Percentiles rank a stretch among this genome's conserved stretches.
These are phyloP conservation scores for Rhizodiscina lignyota DNA, from an alignment of 495 filamentous ascomycete species.

Conservation along the genomic window DNA sequence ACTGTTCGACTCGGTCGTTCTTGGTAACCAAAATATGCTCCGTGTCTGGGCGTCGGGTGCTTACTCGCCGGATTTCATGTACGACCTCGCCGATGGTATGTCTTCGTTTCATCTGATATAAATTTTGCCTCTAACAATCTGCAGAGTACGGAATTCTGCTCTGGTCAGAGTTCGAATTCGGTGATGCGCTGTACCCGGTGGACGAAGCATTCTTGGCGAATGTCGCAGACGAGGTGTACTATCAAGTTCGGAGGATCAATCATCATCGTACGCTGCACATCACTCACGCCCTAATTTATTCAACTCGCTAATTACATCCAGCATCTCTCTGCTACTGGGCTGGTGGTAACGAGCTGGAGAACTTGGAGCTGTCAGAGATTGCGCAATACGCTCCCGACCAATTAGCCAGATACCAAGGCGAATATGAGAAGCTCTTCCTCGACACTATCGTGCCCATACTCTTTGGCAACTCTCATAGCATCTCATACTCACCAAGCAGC, in stretches of 20 bases:
- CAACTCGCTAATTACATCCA: background rate
- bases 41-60: too few species aligned
- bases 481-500: slow-evolving; percentile 50
- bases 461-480: slow-evolving; percentile 46
- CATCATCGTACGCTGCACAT: slow-evolving; percentile 30
- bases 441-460: slow-evolving; percentile 42
- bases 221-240: slow-evolving; percentile 37
- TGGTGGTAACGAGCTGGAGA: slow-evolving; percentile 50
- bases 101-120: background rate
- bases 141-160: slow-evolving; percentile 37
- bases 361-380: slow-evolving; percentile 33
- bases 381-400: slow-evolving; percentile 27
- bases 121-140: background rate
- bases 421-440: slow-evolving; percentile 49
- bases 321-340: slow-evolving; percentile 50
- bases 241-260: slow-evolving; percentile 46
- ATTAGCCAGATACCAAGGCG: slow-evolving; percentile 28
- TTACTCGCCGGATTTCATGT: slow-evolving; percentile 56
- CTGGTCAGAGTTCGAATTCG: slow-evolving; percentile 55
- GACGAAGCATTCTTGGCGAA: slow-evolving; percentile 40
- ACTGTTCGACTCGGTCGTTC: too few species aligned
- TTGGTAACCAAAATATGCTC: too few species aligned
- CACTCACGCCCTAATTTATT: background rate
- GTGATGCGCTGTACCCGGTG: slow-evolving; percentile 45
- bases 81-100: slow-evolving; percentile 40